Conservation (phyloP, 2,329 filamentous ascomycete genomes). For the Aspergillus sp. region DNA sequence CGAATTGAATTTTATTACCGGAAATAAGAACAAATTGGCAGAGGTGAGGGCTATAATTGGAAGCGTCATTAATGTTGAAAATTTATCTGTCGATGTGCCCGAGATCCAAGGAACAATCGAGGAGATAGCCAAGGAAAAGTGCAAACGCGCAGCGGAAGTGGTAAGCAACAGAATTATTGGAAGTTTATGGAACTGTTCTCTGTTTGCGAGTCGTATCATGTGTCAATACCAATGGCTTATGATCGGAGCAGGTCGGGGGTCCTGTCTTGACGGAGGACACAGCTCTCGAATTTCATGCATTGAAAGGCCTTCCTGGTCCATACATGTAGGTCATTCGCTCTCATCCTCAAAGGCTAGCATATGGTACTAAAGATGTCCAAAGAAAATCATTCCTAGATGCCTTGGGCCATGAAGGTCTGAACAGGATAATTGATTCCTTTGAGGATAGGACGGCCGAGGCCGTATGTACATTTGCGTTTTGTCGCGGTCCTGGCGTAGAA, state of each 20-base stretch:
- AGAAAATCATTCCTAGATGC: slow-evolving; percentile 92
- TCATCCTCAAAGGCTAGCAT: background rate
- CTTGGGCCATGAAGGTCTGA: slow-evolving; percentile 76
- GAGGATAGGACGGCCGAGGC: slow-evolving; percentile 86
- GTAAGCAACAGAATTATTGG: slow-evolving; percentile 43
- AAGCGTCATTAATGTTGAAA: slow-evolving; percentile 63
- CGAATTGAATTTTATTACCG: slow-evolving; percentile 84
- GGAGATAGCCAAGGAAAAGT: slow-evolving; percentile 85
- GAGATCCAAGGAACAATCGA: slow-evolving; percentile 92
- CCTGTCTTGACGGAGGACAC: slow-evolving; percentile 96
- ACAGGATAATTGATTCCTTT: slow-evolving; percentile 83
- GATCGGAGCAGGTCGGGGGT: slow-evolving; percentile 57
- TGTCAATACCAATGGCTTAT: slow-evolving; percentile 1
- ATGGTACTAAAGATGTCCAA: slow-evolving; percentile 6
- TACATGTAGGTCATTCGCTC: slow-evolving; percentile 63
- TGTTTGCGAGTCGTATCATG: background rate
- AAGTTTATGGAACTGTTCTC: background rate
- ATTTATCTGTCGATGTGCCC: slow-evolving; percentile 68
- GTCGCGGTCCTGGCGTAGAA: slow-evolving; percentile 72
- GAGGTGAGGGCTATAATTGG: slow-evolving; percentile 86
- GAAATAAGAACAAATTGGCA: slow-evolving; percentile 86
- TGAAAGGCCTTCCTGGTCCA: slow-evolving; percentile 84
- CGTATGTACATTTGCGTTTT: slow-evolving; percentile 94
- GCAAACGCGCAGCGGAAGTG: slow-evolving; percentile 67
- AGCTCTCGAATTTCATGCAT: slow-evolving; percentile 82